Conservation (phyloP, 2,329 filamentous ascomycete genomes). For the Esteya vermicola region DNA sequence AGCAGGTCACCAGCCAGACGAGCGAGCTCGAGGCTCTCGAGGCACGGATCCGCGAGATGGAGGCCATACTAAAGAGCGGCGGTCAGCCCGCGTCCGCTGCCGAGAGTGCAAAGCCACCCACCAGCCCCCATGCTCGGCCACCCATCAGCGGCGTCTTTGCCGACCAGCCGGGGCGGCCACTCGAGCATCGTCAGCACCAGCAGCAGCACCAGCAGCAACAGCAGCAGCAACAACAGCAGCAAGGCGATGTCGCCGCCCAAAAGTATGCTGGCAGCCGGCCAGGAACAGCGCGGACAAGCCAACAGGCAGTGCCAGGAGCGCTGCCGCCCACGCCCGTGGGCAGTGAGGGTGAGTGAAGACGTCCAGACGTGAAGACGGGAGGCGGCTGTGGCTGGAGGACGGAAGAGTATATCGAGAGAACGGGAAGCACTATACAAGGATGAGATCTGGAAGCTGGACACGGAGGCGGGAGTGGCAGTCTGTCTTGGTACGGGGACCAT, state of each 20-base stretch:
- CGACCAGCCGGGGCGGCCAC: constrained; percentile 6
- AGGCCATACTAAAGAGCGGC: constrained; percentile 50
- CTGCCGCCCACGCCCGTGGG: constrained; percentile 46
- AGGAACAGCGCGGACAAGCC: constrained; percentile 34
- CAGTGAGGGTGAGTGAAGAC: constrained; percentile 40
- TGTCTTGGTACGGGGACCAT: no score
- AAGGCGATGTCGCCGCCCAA: constrained; percentile 6
- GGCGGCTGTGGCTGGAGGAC: background rate
- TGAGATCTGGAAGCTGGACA: no score
- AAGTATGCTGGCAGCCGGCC: constrained; percentile 34
- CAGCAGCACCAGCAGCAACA: constrained; percentile 2
- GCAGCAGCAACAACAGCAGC: constrained; percentile 2
- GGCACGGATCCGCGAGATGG: constrained; percentile 69
- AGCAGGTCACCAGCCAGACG: constrained; percentile 57
- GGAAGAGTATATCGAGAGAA: background rate
- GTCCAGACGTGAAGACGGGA: background rate
- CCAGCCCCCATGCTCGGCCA: constrained; percentile 16
- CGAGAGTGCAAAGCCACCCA: constrained; percentile 7
- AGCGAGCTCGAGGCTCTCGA: constrained; percentile 79
- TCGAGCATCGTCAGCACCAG: constrained; percentile 9
- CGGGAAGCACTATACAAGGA: background rate
- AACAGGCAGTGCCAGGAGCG: constrained; percentile 38
- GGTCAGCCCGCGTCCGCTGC: background rate
- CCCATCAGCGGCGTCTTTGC: constrained; percentile 15
- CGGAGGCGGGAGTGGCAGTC: no score